Conservation (phyloP, 2,329 filamentous ascomycete genomes). For the Neonectria coccinea region DNA sequence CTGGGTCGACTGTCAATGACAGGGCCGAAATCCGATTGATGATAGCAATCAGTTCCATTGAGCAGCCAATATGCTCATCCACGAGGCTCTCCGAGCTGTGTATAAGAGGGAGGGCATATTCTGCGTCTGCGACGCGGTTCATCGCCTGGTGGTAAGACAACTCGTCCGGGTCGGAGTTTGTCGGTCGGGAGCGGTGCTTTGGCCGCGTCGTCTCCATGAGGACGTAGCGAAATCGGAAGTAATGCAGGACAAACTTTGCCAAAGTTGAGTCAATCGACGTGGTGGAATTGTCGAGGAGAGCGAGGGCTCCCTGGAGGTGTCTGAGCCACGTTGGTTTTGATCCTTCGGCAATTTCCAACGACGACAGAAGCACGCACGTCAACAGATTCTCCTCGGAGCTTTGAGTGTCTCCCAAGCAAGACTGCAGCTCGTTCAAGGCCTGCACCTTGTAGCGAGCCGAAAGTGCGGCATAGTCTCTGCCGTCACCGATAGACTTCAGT, state of each 20-base stretch:
- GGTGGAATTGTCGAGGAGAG: slow-evolving; percentile 38
- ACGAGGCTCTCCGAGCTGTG: slow-evolving; percentile 28
- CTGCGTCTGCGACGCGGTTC: slow-evolving; percentile 27
- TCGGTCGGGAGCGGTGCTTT: neutral
- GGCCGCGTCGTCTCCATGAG: slow-evolving; percentile 41
- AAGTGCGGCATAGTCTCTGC: slow-evolving; percentile 13
- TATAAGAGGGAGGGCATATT: slow-evolving; percentile 21
- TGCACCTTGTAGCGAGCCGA: too few species aligned
- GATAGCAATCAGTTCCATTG: slow-evolving; percentile 43
- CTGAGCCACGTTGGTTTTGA: slow-evolving; percentile 38
- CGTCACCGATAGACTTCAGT: slow-evolving; percentile 31
- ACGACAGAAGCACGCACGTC: slow-evolving; percentile 40
- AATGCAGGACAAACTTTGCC: slow-evolving; percentile 39
- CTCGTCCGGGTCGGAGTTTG: neutral
- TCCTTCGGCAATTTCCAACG: slow-evolving; percentile 41
- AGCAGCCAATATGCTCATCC: slow-evolving; percentile 43
- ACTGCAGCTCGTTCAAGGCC: too few species aligned
- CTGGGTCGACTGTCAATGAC: slow-evolving; percentile 12
- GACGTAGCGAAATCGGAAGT: slow-evolving; percentile 43
- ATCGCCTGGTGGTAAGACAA: slow-evolving; percentile 25
- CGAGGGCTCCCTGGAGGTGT: slow-evolving; percentile 41
- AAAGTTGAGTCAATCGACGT: slow-evolving; percentile 28
- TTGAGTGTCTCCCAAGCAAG: slow-evolving; percentile 1
- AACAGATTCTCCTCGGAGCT: slow-evolving; percentile 37
- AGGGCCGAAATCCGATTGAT: slow-evolving; percentile 41